Evolutionary conservation across 257 asterid species (phyloP).

Genomic region (Linderniella brevidens): DNA sequence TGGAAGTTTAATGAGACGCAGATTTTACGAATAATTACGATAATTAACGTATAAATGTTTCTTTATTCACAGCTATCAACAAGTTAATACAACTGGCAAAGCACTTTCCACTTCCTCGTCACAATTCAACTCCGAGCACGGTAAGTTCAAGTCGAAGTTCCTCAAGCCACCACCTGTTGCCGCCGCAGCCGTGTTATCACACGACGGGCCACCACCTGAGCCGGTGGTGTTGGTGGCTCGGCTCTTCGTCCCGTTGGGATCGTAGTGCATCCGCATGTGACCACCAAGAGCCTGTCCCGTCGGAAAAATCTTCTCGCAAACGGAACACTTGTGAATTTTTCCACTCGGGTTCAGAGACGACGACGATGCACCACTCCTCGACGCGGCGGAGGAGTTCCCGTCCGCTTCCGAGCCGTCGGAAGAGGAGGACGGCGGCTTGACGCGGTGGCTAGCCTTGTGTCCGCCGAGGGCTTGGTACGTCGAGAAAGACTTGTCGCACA

Average conservation of each 20-base stretch:
- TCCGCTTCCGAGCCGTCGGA: slow-evolving; percentile 12
- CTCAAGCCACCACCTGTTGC: background rate
- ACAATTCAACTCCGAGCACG: slow-evolving; percentile 23
- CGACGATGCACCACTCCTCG: slow-evolving; percentile 13
- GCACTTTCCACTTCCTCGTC: slow-evolving; percentile 56
- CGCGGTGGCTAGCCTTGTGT: slow-evolving; percentile 91
- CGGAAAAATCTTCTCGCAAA: slow-evolving; percentile 51
- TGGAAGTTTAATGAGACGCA: too few relatives aligned
- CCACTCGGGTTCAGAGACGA: slow-evolving; percentile 32
- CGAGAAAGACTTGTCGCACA: slow-evolving; percentile 39
- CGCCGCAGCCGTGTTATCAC: too few relatives aligned
- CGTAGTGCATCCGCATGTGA: slow-evolving; percentile 87
- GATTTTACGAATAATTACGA: too few relatives aligned
- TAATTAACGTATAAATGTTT: background rate
- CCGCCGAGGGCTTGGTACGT: slow-evolving; percentile 90
- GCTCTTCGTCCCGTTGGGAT: slow-evolving; percentile 6
- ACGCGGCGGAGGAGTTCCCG: slow-evolving; percentile 13
- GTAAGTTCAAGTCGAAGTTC: slow-evolving; percentile 8
- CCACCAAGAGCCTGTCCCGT: slow-evolving; percentile 95
- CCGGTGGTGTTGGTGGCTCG: background rate
- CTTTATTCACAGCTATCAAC: background rate
- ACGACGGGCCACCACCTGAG: background rate
- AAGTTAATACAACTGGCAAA: slow-evolving; percentile 9
- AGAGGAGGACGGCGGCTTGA: slow-evolving; percentile 11
- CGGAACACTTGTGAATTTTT: slow-evolving; percentile 49